Conservation (phyloP, 2,329 filamentous ascomycete genomes). For the Ceratocystis lukuohia region DNA sequence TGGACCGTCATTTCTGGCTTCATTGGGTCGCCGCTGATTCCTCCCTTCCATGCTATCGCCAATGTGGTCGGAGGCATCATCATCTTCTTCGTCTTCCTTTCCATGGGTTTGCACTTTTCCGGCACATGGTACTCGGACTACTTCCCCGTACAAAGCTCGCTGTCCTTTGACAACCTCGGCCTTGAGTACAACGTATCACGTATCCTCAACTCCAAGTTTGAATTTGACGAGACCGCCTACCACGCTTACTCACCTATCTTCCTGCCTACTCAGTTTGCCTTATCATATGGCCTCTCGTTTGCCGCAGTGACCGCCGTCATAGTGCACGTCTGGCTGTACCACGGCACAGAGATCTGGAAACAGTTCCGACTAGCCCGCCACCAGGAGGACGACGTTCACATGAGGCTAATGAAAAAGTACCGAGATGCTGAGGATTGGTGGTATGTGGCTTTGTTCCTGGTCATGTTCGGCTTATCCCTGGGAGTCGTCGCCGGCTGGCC, state of each 20-base stretch:
- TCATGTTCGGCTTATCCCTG: conserved; percentile 43
- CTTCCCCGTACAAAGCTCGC: conserved; percentile 41
- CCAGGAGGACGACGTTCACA: conserved; percentile 46
- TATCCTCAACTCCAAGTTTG: conserved; percentile 37
- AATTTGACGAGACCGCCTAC: conserved; percentile 40
- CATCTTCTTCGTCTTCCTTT: conserved; percentile 34
- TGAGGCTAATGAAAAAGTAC: conserved; percentile 49
- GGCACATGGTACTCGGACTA: conserved; percentile 38
- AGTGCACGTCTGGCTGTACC: conserved; percentile 42
- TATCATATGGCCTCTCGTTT: conserved; percentile 51
- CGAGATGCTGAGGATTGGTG: conserved; percentile 47
- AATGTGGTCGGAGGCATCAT: conserved; percentile 45
- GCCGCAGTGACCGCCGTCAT: conserved; percentile 51
- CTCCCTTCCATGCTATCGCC: conserved; percentile 46
- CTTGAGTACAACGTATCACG: conserved; percentile 36
- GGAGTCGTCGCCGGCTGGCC: conserved; percentile 42
- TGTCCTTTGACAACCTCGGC: conserved; percentile 45
- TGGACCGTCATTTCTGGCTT: conserved; percentile 49
- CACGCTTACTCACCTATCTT: conserved; percentile 47
- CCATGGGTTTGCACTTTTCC: conserved; percentile 36
- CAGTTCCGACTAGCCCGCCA: conserved; percentile 42
- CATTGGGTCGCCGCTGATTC: conserved; percentile 42
- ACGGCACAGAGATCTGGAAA: conserved; percentile 41
- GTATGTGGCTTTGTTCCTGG: conserved; percentile 39
- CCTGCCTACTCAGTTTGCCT: conserved; percentile 47